phyloP scores from a whole-genome alignment of 345 rosid genomes.

The Boechera stricta region DNA sequence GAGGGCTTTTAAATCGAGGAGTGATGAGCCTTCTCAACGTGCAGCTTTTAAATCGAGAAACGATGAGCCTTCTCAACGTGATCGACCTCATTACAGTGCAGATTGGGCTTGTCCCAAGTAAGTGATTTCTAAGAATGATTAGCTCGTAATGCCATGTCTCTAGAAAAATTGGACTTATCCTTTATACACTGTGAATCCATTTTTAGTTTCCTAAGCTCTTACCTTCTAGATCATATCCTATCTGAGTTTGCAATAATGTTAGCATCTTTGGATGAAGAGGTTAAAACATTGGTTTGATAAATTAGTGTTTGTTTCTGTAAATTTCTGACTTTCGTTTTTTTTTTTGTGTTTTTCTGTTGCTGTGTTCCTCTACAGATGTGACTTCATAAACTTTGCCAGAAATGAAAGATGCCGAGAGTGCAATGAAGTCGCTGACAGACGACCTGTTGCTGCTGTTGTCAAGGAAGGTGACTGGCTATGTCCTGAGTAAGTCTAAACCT shows the following conservation, averaged over 20 bases:
- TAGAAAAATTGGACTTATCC: background rate
- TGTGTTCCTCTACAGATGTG: conserved; percentile 56
- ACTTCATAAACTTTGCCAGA: conserved; percentile 72
- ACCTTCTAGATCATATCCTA: background rate
- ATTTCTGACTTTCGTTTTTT: background rate
- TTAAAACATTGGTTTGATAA: conserved; percentile 1
- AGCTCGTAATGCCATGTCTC: background rate
- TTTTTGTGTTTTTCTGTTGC: background rate
- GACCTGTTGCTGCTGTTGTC: conserved; percentile 48
- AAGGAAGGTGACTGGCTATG: conserved; percentile 90
- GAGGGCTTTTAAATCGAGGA: conserved; percentile 16
- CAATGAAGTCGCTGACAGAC: conserved; percentile 59
- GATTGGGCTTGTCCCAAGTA: conserved; percentile 91
- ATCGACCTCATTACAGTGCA: conserved; percentile 40
- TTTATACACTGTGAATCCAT: background rate
- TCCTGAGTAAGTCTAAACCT: conserved; percentile 56
- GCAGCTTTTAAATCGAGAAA: conserved; percentile 18
- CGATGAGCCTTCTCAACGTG: conserved; percentile 45
- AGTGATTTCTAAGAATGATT: conserved; percentile 42
- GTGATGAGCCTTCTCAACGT: conserved; percentile 16
- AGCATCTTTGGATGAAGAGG: conserved; percentile 11
- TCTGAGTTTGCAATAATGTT: background rate
- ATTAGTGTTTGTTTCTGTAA: background rate
- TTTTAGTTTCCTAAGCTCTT: conserved; percentile 13
- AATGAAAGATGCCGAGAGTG: conserved; percentile 69